These are phyloP conservation scores for Dissophora globulifera DNA, from an alignment of 192 early-diverging fungal genomes.

Conservation along the genomic window DNA sequence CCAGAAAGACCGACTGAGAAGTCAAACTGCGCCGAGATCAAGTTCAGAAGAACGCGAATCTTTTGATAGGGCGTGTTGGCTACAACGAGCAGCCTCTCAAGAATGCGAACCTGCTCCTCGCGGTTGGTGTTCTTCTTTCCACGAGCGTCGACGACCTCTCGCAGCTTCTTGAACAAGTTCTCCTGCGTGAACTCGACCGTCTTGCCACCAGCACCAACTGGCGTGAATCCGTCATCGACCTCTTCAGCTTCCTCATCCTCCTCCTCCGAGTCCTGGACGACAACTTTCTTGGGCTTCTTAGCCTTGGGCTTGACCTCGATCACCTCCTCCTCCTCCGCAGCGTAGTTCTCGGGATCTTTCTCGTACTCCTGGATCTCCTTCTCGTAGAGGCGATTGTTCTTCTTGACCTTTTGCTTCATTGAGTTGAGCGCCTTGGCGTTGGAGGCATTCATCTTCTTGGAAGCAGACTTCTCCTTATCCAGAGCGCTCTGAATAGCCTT, in stretches of 20 bases:
- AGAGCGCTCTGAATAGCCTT: conserved; percentile 73
- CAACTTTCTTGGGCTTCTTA: conserved; percentile 52
- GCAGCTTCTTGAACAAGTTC: conserved; percentile 86
- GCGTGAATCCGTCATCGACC: conserved; percentile 75
- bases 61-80: conserved; percentile 81
- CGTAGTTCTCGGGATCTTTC: conserved; percentile 53
- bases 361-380: conserved; percentile 75
- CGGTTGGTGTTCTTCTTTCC: conserved; percentile 97
- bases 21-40: conserved; percentile 94
- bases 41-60: conserved; percentile 83
- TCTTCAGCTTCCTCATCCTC: conserved; percentile 60
- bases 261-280: conserved; percentile 60
- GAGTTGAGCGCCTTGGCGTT: conserved; percentile 87
- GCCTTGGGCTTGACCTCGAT: conserved; percentile 21
- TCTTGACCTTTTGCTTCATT: conserved; percentile 94
- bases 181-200: conserved; percentile 71
- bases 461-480: conserved; percentile 73
- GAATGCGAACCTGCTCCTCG: conserved; percentile 72
- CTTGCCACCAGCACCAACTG: conserved; percentile 77
- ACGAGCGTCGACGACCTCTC: conserved; percentile 80
- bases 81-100: conserved; percentile 71
- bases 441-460: conserved; percentile 87
- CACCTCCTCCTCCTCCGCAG: conserved; percentile 21
- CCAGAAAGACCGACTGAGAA: conserved; percentile 68
- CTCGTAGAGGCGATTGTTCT: conserved; percentile 84